Percentiles rank a stretch among this genome's conserved stretches.
phyloP scores from a whole-genome alignment of 1,284 basidiomycete genomes.

The Chiua sp. region DNA sequence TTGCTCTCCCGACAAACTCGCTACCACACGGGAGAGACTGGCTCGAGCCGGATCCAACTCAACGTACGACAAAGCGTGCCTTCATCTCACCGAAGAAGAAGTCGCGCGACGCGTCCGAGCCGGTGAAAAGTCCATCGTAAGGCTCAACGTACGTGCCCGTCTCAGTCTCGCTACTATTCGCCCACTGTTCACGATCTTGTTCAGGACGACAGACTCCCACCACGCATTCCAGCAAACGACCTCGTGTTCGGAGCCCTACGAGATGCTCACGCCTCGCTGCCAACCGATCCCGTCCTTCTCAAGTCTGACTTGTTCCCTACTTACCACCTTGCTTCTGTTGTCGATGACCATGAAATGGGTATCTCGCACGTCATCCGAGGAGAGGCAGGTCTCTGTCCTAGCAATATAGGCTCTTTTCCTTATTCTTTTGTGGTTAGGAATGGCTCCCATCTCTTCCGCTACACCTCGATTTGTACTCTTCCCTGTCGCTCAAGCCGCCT shows the following conservation, averaged over 20 bases:
- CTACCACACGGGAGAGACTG: constrained; percentile 69
- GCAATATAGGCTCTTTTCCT: not conserved
- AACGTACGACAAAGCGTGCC: constrained; percentile 86
- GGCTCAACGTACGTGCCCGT: constrained; percentile 74
- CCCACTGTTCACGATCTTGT: not conserved
- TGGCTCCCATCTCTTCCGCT: constrained; percentile 97
- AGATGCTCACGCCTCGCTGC: constrained; percentile 76
- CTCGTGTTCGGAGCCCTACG: constrained; percentile 79
- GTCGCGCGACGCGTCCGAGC: constrained; percentile 73
- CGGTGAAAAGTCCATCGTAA: constrained; percentile 82
- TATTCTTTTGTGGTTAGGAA: constrained; percentile 59
- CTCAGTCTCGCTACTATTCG: constrained; percentile 22
- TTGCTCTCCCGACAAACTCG: constrained; percentile 76
- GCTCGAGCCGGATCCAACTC: constrained; percentile 73
- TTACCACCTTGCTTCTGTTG: constrained; percentile 95
- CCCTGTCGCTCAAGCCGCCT: constrained; percentile 76
- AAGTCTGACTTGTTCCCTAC: constrained; percentile 96
- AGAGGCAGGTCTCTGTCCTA: constrained; percentile 60
- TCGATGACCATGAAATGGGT: constrained; percentile 96
- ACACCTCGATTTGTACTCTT: constrained; percentile 89
- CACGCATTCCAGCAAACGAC: constrained; percentile 57
- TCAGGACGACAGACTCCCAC: constrained; percentile 61
- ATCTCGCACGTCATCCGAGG: constrained; percentile 96
- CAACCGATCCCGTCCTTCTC: constrained; percentile 92
- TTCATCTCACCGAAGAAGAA: constrained; percentile 88